phyloP scores from a whole-genome alignment of 306 rosid genomes.

The Leucaena leucocephala region DNA sequence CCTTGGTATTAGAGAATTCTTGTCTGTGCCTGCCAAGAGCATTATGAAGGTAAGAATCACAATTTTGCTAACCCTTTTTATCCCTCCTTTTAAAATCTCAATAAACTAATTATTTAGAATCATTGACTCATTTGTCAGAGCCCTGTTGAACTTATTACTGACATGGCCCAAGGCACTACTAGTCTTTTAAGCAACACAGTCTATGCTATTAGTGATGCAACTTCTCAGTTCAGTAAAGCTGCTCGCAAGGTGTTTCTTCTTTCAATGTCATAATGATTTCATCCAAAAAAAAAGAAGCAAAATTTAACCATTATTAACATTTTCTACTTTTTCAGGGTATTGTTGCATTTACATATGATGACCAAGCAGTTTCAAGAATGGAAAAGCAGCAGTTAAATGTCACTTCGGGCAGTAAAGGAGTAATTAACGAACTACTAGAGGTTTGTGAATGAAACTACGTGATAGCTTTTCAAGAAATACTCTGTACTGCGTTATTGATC shows the following conservation, averaged over 20 bases:
- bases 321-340: conserved; percentile 63
- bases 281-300: background rate
- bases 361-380: conserved; percentile 67
- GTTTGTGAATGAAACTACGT: conserved; percentile 39
- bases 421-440: conserved; percentile 86
- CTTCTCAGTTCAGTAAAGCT: conserved; percentile 95
- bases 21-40: conserved; percentile 86
- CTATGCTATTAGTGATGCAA: conserved; percentile 91
- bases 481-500: background rate
- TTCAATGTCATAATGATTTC: conserved; percentile 25
- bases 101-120: conserved; percentile 25
- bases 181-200: conserved; percentile 94
- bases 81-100: background rate
- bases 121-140: conserved; percentile 59
- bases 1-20: conserved; percentile 85
- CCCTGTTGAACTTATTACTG: conserved; percentile 85
- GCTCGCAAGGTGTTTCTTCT: conserved; percentile 80
- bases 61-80: background rate
- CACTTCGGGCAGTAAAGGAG: conserved; percentile 75
- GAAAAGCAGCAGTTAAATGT: conserved; percentile 68
- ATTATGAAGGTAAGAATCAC: conserved; percentile 62
- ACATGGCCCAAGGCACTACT: conserved; percentile 94
- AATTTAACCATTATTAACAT: conserved; percentile 24
- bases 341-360: conserved; percentile 97
- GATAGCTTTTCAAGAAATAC: conserved; percentile 12